Conservation (phyloP, 2,329 filamentous ascomycete species). For the Aspergillus ochraceus region DNA sequence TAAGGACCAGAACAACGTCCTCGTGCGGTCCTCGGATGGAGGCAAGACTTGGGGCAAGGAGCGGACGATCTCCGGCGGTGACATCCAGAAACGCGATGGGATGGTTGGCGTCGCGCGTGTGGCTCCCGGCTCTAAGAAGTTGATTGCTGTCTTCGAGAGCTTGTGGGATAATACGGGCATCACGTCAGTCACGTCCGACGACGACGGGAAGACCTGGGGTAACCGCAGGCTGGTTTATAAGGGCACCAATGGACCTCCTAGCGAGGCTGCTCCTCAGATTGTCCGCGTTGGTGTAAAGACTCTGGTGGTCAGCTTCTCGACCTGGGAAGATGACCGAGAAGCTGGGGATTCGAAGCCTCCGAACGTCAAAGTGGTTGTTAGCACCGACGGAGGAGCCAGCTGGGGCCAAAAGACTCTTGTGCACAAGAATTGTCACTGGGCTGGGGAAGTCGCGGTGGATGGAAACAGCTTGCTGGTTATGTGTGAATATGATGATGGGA, state of each 20-base stretch:
- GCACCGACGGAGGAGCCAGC: neutral
- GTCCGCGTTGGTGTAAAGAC: neutral
- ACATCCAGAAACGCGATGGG: neutral
- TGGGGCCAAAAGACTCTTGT: neutral
- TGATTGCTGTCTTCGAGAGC: neutral
- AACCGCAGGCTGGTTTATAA: neutral
- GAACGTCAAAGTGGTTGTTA: neutral
- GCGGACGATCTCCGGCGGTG: neutral
- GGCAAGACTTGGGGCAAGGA: constrained; percentile 1
- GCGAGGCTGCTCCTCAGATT: neutral
- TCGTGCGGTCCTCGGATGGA: neutral
- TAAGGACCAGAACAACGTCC: neutral
- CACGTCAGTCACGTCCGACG: neutral
- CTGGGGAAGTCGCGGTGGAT: neutral
- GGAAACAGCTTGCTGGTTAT: neutral
- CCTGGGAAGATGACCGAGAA: neutral
- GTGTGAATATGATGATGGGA: neutral
- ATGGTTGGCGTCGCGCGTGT: neutral
- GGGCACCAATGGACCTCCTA: neutral
- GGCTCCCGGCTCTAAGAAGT: neutral
- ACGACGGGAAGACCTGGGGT: neutral
- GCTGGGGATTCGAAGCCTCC: neutral
- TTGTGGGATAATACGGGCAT: neutral
- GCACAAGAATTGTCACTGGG: constrained; percentile 1
- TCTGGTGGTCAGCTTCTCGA: neutral